Evolutionary conservation across 164 flowering plant genomes (phyloP).

Genomic region (Liriodendron chinense): DNA sequence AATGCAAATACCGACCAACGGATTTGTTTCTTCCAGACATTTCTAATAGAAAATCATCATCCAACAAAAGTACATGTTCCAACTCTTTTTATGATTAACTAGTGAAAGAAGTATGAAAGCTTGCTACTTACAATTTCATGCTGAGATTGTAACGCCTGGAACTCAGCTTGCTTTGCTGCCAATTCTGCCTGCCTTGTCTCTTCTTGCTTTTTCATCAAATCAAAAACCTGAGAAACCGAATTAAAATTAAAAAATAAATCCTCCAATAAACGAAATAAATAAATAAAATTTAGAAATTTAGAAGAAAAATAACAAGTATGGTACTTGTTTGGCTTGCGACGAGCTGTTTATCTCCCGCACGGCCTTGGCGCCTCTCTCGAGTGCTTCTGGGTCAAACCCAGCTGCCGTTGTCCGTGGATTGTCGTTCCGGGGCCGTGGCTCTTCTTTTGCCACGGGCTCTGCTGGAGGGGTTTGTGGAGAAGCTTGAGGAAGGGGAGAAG

Average conservation of each 20-base stretch:
- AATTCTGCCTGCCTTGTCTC: slow-evolving; percentile 65
- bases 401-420: slow-evolving; percentile 79
- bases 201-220: slow-evolving; percentile 72
- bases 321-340: slow-evolving; percentile 55
- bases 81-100: neutral
- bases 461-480: slow-evolving; percentile 12
- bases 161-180: slow-evolving; percentile 53
- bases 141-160: slow-evolving; percentile 65
- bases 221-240: slow-evolving; percentile 50
- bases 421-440: slow-evolving; percentile 53
- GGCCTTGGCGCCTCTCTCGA: slow-evolving; percentile 72
- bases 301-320: neutral
- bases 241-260: neutral
- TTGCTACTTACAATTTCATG: slow-evolving; percentile 56
- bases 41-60: neutral
- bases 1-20: neutral
- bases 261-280: neutral
- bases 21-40: neutral
- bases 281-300: neutral
- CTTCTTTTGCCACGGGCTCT: slow-evolving; percentile 12
- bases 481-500: slow-evolving; percentile 23
- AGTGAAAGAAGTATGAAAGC: neutral
- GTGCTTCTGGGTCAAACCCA: slow-evolving; percentile 86
- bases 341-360: slow-evolving; percentile 48
- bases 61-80: neutral